Evolutionary conservation across 164 flowering plant species (phyloP), one percentile per base, ranked within the genome.

Genomic region (Cinnamomum chago): DNA sequence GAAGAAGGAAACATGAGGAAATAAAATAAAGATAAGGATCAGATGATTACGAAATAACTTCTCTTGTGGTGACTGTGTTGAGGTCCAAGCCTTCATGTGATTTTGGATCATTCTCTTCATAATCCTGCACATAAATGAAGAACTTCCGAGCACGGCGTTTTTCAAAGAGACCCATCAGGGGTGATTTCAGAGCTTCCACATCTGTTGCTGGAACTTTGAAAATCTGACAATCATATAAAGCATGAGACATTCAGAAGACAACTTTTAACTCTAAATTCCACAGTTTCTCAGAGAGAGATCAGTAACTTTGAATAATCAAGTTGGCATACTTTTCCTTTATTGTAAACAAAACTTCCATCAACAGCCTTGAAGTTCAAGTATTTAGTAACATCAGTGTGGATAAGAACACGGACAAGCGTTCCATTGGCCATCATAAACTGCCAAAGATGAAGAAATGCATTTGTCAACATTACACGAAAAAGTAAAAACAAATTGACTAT

Each of bases 271-370:
- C 12, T 50, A 71, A 40, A 50, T 67, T 24, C 27, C 15, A 51
- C 3, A 25, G 55, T 67, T 28, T 12, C 3, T 67, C 14, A 64
- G 33, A 15, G 18, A 67, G 17, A 67, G 28, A 10, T 25, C 14
- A 2, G 28, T 23, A 25, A 25, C 17, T 30, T 15, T 1, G 18
- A 35, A 67, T 14, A 67, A 67, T 67, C 40, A 67, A 30, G 15
- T 35, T 18, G 47, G 23, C 75, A 66, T 78, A 93, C 98, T 92
- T 95, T 95, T 22, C 88, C 90, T 76, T 95, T 92, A 80, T 95
- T 92, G 89, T 95, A 95, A 70, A 95, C 99, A 85, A 92, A 93
- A 80, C 99, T 92, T n/a, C 98, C 98, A 82, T 95, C 99, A n/a
- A 95, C 98, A 70, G 92, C 99, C 85, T 95, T 93, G 79, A 95